Evolutionary conservation across 768 basidiomycete genomes (phyloP).

Genomic region (Tylopilus felleus): DNA sequence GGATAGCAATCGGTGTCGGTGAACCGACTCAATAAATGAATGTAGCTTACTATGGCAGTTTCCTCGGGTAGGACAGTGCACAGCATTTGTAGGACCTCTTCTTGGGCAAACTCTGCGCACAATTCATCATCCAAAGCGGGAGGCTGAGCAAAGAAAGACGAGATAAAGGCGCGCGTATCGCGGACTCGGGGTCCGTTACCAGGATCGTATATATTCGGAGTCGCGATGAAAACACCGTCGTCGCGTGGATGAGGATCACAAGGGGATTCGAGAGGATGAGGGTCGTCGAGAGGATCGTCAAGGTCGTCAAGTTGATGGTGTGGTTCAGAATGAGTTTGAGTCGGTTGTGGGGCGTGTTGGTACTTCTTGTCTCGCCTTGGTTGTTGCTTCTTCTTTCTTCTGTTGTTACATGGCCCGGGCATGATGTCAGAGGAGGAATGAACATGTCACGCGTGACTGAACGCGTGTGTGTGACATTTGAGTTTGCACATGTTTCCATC

Average conservation of each 20-base stretch:
- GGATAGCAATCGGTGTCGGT: not conserved
- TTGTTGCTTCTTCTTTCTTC: constrained; percentile 40
- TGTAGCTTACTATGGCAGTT: constrained; percentile 65
- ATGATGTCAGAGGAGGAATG: constrained; percentile 34
- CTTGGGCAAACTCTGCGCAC: constrained; percentile 75
- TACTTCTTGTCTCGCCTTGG: constrained; percentile 33
- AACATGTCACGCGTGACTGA: constrained; percentile 31
- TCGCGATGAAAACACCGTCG: constrained; percentile 29
- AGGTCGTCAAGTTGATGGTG: not conserved
- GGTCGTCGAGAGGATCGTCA: constrained; percentile 8
- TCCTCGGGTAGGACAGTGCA: constrained; percentile 67
- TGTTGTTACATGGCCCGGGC: constrained; percentile 61
- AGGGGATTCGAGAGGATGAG: constrained; percentile 1
- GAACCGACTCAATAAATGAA: constrained; percentile 1
- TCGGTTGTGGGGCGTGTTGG: not conserved
- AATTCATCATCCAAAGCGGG: constrained; percentile 60
- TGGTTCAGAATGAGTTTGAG: not conserved
- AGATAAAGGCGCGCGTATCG: constrained; percentile 61
- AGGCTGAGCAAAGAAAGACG: constrained; percentile 64
- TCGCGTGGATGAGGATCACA: constrained; percentile 1
- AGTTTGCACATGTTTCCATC: constrained; percentile 17
- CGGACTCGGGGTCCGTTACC: constrained; percentile 78
- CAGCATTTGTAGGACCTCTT: constrained; percentile 74
- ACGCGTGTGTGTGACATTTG: constrained; percentile 30
- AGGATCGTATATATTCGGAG: constrained; percentile 71